phyloP scores from a whole-genome alignment of 192 early-diverging fungal species.

The Obelidium mucronatum region DNA sequence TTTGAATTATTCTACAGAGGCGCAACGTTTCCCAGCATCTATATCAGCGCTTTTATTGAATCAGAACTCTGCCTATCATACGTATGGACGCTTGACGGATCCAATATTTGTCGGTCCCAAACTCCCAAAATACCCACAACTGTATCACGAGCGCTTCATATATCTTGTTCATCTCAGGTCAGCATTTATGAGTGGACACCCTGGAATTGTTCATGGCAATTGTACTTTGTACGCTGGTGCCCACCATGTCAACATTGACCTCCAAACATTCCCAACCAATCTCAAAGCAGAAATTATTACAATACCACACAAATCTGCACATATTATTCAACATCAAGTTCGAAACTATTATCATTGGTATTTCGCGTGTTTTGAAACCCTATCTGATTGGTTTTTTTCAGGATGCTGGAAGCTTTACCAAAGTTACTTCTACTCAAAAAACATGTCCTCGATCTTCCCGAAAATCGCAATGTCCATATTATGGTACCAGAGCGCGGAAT shows the following conservation, averaged over 20 bases:
- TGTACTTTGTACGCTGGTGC: slow-evolving; percentile 22
- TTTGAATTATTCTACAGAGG: slow-evolving; percentile 25
- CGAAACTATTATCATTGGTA: slow-evolving; percentile 37
- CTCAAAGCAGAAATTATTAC: not conserved
- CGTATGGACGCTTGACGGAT: slow-evolving; percentile 18
- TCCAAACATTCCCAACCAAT: slow-evolving; percentile 13
- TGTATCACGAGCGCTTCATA: slow-evolving; percentile 22
- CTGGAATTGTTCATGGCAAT: slow-evolving; percentile 28
- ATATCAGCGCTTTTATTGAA: not conserved
- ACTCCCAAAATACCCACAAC: slow-evolving; percentile 16
- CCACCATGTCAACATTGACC: slow-evolving; percentile 21
- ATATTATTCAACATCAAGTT: slow-evolving; percentile 29
- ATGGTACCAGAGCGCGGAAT: slow-evolving; percentile 20
- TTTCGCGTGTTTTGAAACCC: no score
- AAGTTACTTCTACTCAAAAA: slow-evolving; percentile 29
- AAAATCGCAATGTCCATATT: slow-evolving; percentile 2
- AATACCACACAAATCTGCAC: not conserved
- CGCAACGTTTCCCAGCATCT: not conserved
- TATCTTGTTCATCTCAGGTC: slow-evolving; percentile 2
- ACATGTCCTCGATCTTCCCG: slow-evolving; percentile 7
- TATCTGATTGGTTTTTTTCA: no score
- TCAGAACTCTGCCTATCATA: slow-evolving; percentile 5
- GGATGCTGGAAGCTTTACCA: slow-evolving; percentile 27
- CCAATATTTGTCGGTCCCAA: slow-evolving; percentile 15
- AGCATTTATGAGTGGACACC: slow-evolving; percentile 21